These are phyloP conservation scores for Mycena amicta DNA, from an alignment of 768 basidiomycete species.

Conservation along the genomic window DNA sequence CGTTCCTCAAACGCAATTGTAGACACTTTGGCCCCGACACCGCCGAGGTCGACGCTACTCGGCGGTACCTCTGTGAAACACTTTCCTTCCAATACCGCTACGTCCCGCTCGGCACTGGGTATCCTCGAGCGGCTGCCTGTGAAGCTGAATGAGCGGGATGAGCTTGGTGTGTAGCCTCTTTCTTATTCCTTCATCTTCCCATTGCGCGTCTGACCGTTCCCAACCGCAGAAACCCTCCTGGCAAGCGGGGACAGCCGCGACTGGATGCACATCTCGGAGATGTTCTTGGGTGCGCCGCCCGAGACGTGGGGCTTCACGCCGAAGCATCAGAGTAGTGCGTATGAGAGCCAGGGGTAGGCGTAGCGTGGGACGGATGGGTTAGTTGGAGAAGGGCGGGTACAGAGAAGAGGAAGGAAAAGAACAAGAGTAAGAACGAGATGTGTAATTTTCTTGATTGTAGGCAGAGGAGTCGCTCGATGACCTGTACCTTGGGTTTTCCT, in stretches of 20 bases:
- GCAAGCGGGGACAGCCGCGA: slow-evolving; percentile 78
- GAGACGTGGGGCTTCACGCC: too few relatives aligned
- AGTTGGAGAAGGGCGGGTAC: too few relatives aligned
- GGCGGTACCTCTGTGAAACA: slow-evolving; percentile 93
- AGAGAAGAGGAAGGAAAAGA: too few relatives aligned
- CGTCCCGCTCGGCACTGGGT: slow-evolving; percentile 93
- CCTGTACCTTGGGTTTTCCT: too few relatives aligned
- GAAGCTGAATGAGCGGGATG: slow-evolving; percentile 87
- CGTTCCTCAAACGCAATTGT: neutral
- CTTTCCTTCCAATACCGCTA: slow-evolving; percentile 97
- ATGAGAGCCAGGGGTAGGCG: too few relatives aligned
- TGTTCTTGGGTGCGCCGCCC: too few relatives aligned
- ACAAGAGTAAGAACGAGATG: too few relatives aligned
- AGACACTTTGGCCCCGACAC: slow-evolving; percentile 89
- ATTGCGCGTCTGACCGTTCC: neutral
- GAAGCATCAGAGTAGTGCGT: too few relatives aligned
- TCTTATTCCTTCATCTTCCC: slow-evolving; percentile 8
- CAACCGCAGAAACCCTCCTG: slow-evolving; percentile 73
- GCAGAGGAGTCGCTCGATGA: too few relatives aligned
- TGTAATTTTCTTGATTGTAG: too few relatives aligned
- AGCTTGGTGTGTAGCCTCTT: slow-evolving; percentile 75
- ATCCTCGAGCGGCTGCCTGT: slow-evolving; percentile 81
- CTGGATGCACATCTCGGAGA: slow-evolving; percentile 93
- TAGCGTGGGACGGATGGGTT: too few relatives aligned
- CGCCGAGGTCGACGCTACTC: slow-evolving; percentile 84